Evolutionary conservation across 345 rosid genomes (phyloP).

Genomic region (Citrus cavaleriei): DNA sequence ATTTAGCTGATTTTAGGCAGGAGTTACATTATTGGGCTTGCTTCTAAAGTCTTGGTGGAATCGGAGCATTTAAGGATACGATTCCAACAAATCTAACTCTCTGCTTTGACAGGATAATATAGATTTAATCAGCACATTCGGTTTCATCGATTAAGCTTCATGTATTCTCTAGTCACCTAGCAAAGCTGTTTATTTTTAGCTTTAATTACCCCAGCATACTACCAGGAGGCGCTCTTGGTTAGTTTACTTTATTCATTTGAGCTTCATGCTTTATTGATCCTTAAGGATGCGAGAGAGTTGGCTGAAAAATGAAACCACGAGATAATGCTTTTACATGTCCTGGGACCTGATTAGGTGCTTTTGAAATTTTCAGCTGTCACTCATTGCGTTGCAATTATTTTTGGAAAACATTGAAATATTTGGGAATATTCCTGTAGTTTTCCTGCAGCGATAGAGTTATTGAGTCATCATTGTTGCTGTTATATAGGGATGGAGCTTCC

Average conservation of each 20-base stretch:
- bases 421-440: background rate
- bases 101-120: background rate
- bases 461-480: slow-evolving; percentile 10
- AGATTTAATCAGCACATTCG: background rate
- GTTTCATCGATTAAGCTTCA: background rate
- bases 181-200: background rate
- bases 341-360: background rate
- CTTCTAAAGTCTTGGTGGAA: background rate
- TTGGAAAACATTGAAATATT: background rate
- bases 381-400: background rate
- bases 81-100: background rate
- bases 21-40: background rate
- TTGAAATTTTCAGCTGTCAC: background rate
- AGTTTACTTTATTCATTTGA: background rate
- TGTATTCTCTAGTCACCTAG: background rate
- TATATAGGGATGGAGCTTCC: slow-evolving; percentile 88
- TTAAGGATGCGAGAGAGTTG: background rate
- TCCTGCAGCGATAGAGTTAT: slow-evolving; percentile 4
- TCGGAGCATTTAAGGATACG: background rate
- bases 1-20: background rate
- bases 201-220: background rate
- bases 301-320: background rate
- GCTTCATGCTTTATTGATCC: background rate
- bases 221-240: background rate
- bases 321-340: too few species aligned